Conservation (phyloP, 139 green algal genomes). For the Asterochloris erici region DNA sequence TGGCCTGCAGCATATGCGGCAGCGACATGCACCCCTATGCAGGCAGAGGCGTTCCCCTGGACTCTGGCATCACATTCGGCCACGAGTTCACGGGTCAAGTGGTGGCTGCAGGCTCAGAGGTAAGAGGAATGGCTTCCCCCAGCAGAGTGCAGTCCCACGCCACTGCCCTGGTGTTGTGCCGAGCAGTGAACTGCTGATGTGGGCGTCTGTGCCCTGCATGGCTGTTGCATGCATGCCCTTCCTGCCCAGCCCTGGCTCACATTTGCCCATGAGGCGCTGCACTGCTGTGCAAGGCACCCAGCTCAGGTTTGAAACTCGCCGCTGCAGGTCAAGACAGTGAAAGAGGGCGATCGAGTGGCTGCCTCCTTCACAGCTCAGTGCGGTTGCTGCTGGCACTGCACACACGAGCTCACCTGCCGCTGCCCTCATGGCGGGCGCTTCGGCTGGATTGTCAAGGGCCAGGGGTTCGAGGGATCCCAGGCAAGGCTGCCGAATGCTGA, state of each 20-base stretch:
- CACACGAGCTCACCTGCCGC: constrained; percentile 30
- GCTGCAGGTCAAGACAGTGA: constrained; percentile 17
- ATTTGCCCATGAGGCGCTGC: too few relatives aligned
- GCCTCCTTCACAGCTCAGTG: constrained; percentile 55
- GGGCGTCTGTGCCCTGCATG: neutral
- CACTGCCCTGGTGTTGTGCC: neutral
- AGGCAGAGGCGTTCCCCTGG: constrained; percentile 1
- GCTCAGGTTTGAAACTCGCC: neutral
- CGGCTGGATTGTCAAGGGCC: constrained; percentile 41
- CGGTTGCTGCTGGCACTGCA: constrained; percentile 56
- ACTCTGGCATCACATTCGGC: constrained; percentile 7
- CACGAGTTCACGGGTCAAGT: constrained; percentile 5
- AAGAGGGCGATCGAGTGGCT: constrained; percentile 47
- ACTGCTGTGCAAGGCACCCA: too few relatives aligned
- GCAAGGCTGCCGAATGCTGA: constrained; percentile 11
- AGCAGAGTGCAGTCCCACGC: neutral
- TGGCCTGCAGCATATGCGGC: constrained; percentile 19
- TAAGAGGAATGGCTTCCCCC: neutral
- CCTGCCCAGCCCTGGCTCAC: neutral
- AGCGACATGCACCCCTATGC: constrained; percentile 27
- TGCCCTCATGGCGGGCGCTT: constrained; percentile 40
- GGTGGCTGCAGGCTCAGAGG: neutral
- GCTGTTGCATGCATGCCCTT: neutral
- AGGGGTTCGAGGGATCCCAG: constrained; percentile 55
- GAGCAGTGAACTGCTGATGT: neutral